A percentile compares a stretch with the other conserved stretches of the same genome.
Evolutionary conservation across 768 basidiomycete genomes (phyloP).

Genomic region (Trametes coccinea): DNA sequence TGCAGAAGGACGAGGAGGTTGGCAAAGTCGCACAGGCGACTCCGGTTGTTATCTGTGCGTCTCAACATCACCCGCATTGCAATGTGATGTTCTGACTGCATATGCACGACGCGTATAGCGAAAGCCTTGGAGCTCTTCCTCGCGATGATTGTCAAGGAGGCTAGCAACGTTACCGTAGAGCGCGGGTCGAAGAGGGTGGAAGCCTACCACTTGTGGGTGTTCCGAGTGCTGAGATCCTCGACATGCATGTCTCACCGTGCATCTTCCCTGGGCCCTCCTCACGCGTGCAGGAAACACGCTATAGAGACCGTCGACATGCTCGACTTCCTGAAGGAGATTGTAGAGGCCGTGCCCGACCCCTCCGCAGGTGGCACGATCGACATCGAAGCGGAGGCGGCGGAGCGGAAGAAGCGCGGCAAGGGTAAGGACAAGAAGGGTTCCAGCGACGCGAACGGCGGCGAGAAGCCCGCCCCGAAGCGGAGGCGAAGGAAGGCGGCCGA

Average conservation of each 20-base stretch:
- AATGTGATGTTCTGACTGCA: not conserved
- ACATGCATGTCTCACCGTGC: not conserved
- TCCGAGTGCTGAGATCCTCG: too few species aligned
- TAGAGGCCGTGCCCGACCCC: slow-evolving; percentile 83
- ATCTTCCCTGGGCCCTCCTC: not conserved
- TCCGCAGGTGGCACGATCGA: slow-evolving; percentile 80
- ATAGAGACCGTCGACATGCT: slow-evolving; percentile 85
- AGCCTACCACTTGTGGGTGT: slow-evolving; percentile 86
- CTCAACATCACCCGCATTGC: not conserved
- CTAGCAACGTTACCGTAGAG: slow-evolving; percentile 74
- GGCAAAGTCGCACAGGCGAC: slow-evolving; percentile 97
- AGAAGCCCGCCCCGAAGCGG: slow-evolving; percentile 43
- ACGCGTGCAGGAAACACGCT: slow-evolving; percentile 76
- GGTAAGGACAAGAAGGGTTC: slow-evolving; percentile 44
- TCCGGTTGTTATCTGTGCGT: slow-evolving; percentile 93
- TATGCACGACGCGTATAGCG: slow-evolving; percentile 46
- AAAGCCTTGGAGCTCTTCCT: slow-evolving; percentile 95
- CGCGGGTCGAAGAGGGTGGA: slow-evolving; percentile 89
- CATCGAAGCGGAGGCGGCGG: slow-evolving; percentile 56
- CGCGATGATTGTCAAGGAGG: slow-evolving; percentile 77
- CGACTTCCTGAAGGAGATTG: slow-evolving; percentile 93
- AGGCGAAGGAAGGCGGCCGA: slow-evolving; percentile 37
- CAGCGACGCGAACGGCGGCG: slow-evolving; percentile 37
- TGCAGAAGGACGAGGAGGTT: slow-evolving; percentile 99
- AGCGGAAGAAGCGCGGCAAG: slow-evolving; percentile 56